These are phyloP conservation scores for Magnusiomyces suaveolens DNA, from an alignment of 1,139 yeast species.

Conservation along the genomic window DNA sequence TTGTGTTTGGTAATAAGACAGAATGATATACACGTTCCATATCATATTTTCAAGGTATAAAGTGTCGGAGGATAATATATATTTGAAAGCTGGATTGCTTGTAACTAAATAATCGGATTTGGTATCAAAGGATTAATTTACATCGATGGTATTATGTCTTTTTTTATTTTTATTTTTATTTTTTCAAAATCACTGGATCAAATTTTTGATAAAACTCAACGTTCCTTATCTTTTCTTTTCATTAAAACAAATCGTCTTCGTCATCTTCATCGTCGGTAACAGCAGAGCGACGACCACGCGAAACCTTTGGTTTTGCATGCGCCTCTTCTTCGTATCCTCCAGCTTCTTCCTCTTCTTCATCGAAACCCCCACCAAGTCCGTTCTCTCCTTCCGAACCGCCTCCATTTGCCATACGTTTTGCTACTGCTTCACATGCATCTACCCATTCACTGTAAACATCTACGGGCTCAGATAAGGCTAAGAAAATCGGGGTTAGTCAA, in stretches of 20 bases:
- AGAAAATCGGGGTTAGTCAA: background rate
- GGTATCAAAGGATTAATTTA: no score
- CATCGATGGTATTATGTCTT: no score
- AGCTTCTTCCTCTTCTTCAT: background rate
- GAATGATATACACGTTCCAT: no score
- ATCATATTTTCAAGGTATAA: no score
- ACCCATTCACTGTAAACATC: slow-evolving; percentile 97
- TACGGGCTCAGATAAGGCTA: slow-evolving; percentile 66
- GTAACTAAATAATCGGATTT: no score
- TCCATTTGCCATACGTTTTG: slow-evolving; percentile 47
- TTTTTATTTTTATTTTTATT: no score
- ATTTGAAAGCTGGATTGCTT: no score
- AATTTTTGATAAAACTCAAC: no score
- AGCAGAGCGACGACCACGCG: background rate
- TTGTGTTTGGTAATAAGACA: no score
- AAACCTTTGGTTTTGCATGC: background rate
- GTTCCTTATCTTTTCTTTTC: no score
- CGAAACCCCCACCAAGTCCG: background rate
- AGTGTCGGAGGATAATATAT: no score
- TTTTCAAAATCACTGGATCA: no score
- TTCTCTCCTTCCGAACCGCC: slow-evolving; percentile 13
- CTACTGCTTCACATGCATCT: slow-evolving; percentile 96
- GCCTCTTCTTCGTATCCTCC: background rate
- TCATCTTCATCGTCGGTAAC: background rate
- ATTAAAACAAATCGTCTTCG: background rate